These are phyloP conservation scores for Silene coronaria DNA, from an alignment of 179 eudicot species.

Conservation along the genomic window DNA sequence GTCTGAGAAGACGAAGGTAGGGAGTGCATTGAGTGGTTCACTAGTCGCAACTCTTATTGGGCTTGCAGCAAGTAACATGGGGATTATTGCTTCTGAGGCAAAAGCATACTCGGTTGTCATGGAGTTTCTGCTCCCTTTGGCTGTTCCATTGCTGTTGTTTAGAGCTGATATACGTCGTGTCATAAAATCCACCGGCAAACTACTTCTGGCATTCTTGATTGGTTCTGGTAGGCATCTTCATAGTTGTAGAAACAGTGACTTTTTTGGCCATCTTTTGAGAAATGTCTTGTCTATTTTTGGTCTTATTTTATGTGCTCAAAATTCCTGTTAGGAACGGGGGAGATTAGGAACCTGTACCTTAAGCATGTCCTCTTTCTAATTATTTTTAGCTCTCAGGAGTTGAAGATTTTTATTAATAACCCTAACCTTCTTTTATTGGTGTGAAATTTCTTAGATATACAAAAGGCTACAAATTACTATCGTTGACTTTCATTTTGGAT, in stretches of 20 bases:
- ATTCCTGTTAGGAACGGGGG: background rate
- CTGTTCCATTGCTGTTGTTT: constrained; percentile 75
- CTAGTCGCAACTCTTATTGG: constrained; percentile 69
- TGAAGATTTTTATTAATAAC: constrained; percentile 3
- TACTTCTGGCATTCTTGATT: constrained; percentile 77
- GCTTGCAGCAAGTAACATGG: constrained; percentile 75
- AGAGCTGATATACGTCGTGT: constrained; percentile 74
- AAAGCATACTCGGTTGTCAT: constrained; percentile 58
- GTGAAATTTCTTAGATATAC: background rate
- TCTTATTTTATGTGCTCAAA: background rate
- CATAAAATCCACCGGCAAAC: constrained; percentile 63
- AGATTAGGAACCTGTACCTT: background rate
- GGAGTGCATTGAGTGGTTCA: constrained; percentile 72
- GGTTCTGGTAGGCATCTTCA: constrained; percentile 58
- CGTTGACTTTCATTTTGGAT: background rate
- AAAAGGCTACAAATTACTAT: background rate
- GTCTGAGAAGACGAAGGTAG: constrained; percentile 87
- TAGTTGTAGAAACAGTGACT: constrained; percentile 4
- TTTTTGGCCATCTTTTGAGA: background rate
- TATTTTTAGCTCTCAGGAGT: background rate
- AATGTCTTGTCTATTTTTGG: background rate
- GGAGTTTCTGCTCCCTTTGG: constrained; percentile 67
- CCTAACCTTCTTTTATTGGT: background rate
- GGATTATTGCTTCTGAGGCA: constrained; percentile 65
- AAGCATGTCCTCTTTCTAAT: constrained; percentile 1